phyloP scores from a whole-genome alignment of 2,329 filamentous ascomycete species.

The Scleromitrula shiraiana region DNA sequence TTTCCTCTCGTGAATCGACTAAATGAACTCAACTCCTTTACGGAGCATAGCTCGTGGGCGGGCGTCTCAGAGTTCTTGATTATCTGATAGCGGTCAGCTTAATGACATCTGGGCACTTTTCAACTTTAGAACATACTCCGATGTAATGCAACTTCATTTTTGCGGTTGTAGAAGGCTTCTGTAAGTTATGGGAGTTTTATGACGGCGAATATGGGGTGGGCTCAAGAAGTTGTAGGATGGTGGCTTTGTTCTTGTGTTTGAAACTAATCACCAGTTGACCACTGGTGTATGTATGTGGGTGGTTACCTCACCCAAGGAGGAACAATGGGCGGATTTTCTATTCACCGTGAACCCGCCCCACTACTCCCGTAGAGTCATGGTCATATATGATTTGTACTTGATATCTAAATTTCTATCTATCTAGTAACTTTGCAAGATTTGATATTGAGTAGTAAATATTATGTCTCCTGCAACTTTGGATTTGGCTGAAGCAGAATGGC shows the following conservation, averaged over 20 bases:
- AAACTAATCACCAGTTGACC: too few species aligned
- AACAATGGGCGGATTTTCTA: conserved; percentile 1
- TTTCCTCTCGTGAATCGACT: conserved; percentile 5
- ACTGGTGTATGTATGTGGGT: not conserved
- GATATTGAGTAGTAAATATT: not conserved
- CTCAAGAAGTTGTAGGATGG: not conserved
- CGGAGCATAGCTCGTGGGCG: conserved; percentile 66
- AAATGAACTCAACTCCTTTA: conserved; percentile 64
- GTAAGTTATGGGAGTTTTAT: not conserved
- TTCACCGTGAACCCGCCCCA: not conserved
- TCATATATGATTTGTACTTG: not conserved
- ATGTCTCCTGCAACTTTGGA: conserved; percentile 6
- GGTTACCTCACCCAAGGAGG: not conserved
- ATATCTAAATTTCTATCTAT: not conserved
- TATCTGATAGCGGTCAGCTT: conserved; percentile 46
- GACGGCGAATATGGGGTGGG: not conserved
- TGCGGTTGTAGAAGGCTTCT: conserved; percentile 23
- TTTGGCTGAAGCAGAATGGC: conserved; percentile 59
- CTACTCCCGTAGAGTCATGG: not conserved
- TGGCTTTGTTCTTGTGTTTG: not conserved
- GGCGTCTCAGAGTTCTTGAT: conserved; percentile 73
- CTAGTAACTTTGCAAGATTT: not conserved
- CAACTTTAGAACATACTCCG: conserved; percentile 49
- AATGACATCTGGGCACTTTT: conserved; percentile 13
- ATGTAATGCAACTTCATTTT: conserved; percentile 85